Evolutionary conservation across 805 yeast species (phyloP).

Genomic region (Metschnikowia lunata): DNA sequence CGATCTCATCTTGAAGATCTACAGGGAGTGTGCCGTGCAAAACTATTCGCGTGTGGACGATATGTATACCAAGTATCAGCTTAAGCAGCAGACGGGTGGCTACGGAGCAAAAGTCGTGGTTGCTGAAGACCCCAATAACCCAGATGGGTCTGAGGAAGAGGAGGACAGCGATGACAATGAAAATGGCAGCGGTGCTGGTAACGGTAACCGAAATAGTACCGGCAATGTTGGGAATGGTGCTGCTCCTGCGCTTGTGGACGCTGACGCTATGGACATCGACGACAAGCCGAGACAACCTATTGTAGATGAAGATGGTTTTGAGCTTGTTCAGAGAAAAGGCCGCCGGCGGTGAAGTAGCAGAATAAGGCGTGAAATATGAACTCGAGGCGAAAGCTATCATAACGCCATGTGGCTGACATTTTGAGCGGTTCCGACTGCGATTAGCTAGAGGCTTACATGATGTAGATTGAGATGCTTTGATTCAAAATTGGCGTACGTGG

Average conservation of each 20-base stretch:
- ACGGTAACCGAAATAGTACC: slow-evolving; percentile 47
- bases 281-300: slow-evolving; percentile 35
- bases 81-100: slow-evolving; percentile 40
- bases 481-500: too few species aligned
- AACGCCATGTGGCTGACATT: too few species aligned
- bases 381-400: too few species aligned
- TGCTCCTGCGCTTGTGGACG: slow-evolving; percentile 4
- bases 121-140: slow-evolving; percentile 59
- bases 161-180: slow-evolving; percentile 36
- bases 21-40: slow-evolving; percentile 55
- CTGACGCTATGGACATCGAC: slow-evolving; percentile 31
- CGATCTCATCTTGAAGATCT: slow-evolving; percentile 56
- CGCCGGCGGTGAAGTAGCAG: slow-evolving; percentile 22
- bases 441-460: too few species aligned
- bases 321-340: slow-evolving; percentile 75
- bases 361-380: too few species aligned
- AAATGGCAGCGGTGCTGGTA: slow-evolving; percentile 30
- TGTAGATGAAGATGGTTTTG: slow-evolving; percentile 93
- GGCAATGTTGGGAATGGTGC: slow-evolving; percentile 16
- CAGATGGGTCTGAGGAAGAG: slow-evolving; percentile 48
- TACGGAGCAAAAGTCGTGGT: slow-evolving; percentile 40
- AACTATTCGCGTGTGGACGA: slow-evolving; percentile 55
- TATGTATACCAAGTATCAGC: slow-evolving; percentile 55
- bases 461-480: too few species aligned
- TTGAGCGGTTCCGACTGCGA: too few species aligned